Evolutionary conservation across 306 rosid genomes (phyloP), one percentile per base, ranked within the genome.

Genomic region (Lagenaria siceraria): DNA sequence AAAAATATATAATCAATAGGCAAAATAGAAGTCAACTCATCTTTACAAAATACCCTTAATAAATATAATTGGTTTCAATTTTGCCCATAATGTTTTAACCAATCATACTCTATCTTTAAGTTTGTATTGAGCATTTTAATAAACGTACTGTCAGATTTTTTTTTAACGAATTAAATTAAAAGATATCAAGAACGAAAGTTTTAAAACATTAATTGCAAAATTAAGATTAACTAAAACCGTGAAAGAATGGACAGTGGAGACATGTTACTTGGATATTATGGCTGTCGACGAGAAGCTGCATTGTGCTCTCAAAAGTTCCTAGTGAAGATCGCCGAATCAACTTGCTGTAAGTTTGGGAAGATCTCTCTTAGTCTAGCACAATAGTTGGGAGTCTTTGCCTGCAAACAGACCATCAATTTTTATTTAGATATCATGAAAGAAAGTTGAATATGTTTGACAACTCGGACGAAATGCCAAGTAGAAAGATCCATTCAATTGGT

Each of bases 331-430:
- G 78, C 9, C 49, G 92, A 91, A 86, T 91, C 97, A 82, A 93
- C 86, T 80, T 93, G 98, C 81, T 93, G 84, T 65, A 91, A 70
- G 73, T 89, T 90, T 73, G 96, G 90, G 78, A 93, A 89, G 80
- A 81, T 68, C 77, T 86, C 79, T 86, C 79, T 86, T 49, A 95
- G 49, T 7, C 76, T 63, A 22, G 83, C 71, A 38, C 76, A 14
- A 70, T 95, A 95, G 77, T 84, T 80, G 27, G 97, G 81, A 52
- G 84, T 77, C 81, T 83, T 95, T 12, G 91, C 98, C 97, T 92
- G 97, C 73, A 83, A 81, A 80, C 74, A 78, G 64, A 74, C n/a
- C 73, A 43, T 54, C 76, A 5, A 70, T 75, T 84, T 75, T 85
- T 55, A 58, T 65, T 46, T 29, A 66, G 59, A 15, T 63, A 70